Base-by-base conservation (phyloP, 352 stramenopile genomes). In the Globisporangium spiculum region DNA sequence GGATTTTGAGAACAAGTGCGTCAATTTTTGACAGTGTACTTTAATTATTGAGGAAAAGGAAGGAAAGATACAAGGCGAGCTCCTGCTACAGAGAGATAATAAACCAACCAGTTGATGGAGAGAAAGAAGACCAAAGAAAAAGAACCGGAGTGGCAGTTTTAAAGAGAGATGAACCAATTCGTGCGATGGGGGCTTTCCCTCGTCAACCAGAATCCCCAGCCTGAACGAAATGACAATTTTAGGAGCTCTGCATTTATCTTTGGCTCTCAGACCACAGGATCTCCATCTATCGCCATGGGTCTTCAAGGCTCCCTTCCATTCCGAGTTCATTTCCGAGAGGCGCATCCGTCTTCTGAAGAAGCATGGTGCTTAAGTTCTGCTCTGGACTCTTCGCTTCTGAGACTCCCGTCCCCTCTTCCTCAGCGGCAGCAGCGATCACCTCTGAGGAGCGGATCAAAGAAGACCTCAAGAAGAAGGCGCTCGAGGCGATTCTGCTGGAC, bases 291-390 rank as follows among this genome's bases (percentile, higher is more conserved):
- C 18, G 8, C 16, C 30, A 30, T 18, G 8, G 16, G 36, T 44
- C 36, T 44, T 20, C 4, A 44, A 27, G 18, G 18, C 30, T 52
- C 10, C 32, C 8, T 20, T 41, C 8, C 24, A 9, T 20, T 20
- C 26, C 41, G 7, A 4, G 20, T n/a, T 22, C 27, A 30, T 22
- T 61, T 20, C 10, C 18, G 30, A 48, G 55, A 26, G 44, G 30
- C 55, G 8, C 24, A 32, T 26, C 36, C 41, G 20, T 2, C 41
- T 48, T 48, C 14, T 27, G 50, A 24, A 30, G 3, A 22, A 56
- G 22, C 9, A 85, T 85, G 76, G 75, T 81, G 69, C 72, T 90
- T 50, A 87, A 84, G 67, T 84, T 90, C 60, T 88, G 78, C 56
- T 69, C 68, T 4, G 58, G 69, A 5, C 63, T 78, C 27, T 88